A percentile compares a stretch with the other conserved stretches of the same genome.
Evolutionary conservation across 75 land plant genomes (phyloP).

Genomic region (Azolla pinnata): DNA sequence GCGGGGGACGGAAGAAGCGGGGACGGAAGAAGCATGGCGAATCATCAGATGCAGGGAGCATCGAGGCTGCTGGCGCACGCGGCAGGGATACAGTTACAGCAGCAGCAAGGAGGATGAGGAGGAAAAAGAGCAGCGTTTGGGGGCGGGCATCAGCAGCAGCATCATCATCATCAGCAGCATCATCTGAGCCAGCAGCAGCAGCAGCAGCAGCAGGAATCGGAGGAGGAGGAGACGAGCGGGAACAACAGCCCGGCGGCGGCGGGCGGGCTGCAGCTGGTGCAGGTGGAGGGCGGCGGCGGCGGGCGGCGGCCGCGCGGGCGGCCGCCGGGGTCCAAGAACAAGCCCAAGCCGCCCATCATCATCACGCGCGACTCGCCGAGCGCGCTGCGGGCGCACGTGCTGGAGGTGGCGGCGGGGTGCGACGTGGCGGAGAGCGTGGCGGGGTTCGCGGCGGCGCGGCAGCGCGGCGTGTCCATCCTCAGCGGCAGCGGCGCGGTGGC

Average conservation of each 20-base stretch:
- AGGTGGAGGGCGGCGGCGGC: conserved; percentile 11
- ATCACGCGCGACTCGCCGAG: conserved; percentile 47
- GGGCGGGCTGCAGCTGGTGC: too few species aligned
- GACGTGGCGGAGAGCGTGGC: conserved; percentile 68
- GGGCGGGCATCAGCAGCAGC: background rate
- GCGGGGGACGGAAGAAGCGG: too few species aligned
- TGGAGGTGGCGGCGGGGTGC: conserved; percentile 66
- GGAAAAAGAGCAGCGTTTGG: too few species aligned
- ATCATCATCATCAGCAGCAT: conserved; percentile 2
- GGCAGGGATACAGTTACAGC: too few species aligned
- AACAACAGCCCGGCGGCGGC: conserved; percentile 5
- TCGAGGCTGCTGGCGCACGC: too few species aligned
- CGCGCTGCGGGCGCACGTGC: conserved; percentile 49
- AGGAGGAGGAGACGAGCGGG: background rate
- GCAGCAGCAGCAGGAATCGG: conserved; percentile 14
- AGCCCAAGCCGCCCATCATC: conserved; percentile 37
- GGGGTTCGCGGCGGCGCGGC: conserved; percentile 57
- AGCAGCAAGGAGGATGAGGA: too few species aligned
- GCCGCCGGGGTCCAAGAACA: conserved; percentile 44
- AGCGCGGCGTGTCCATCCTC: conserved; percentile 70
- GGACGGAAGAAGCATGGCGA: too few species aligned
- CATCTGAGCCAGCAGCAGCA: conserved; percentile 22
- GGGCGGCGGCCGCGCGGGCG: conserved; percentile 39
- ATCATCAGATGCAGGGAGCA: too few species aligned
- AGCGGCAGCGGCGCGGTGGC: conserved; percentile 73